A percentile compares a stretch with the other conserved stretches of the same genome.
Conservation (phyloP, 805 yeast species). For the Candida manassasensis region DNA sequence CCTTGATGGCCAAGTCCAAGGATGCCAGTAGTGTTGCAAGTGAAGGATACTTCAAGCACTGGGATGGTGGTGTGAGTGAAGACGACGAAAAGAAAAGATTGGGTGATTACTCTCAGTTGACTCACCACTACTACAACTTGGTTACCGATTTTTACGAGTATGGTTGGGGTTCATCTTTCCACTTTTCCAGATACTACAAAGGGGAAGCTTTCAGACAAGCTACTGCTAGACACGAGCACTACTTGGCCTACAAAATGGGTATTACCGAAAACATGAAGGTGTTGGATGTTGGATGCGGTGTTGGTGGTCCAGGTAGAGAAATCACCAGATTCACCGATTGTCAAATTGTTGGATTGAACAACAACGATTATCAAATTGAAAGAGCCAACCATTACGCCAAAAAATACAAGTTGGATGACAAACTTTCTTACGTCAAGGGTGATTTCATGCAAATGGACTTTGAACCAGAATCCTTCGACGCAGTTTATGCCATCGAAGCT, state of each 20-base stretch:
- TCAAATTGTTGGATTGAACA: constrained; percentile 84
- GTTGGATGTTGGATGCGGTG: constrained; percentile 98
- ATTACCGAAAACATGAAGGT: constrained; percentile 78
- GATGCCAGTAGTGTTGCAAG: constrained; percentile 76
- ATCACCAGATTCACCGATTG: constrained; percentile 87
- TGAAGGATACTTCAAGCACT: constrained; percentile 89
- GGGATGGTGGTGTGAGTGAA: constrained; percentile 85
- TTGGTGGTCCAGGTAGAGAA: constrained; percentile 99
- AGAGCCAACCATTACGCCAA: constrained; percentile 82
- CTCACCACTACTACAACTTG: constrained; percentile 93
- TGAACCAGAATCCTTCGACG: constrained; percentile 84
- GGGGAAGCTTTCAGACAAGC: constrained; percentile 95
- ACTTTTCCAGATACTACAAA: constrained; percentile 86
- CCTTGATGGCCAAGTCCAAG: constrained; percentile 72
- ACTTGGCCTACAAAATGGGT: constrained; percentile 81
- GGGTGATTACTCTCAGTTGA: constrained; percentile 81
- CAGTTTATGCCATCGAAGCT: constrained; percentile 97
- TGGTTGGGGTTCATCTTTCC: constrained; percentile 99
- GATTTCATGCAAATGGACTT: constrained; percentile 99
- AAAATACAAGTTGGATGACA: constrained; percentile 58
- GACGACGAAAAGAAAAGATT: constrained; percentile 71
- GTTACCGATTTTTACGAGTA: constrained; percentile 98
- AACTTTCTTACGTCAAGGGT: constrained; percentile 87
- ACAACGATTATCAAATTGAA: constrained; percentile 94
- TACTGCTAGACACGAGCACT: constrained; percentile 96